Evolutionary conservation across 768 basidiomycete genomes (phyloP).

Genomic region (Rhodosporidiobolus odoratus): DNA sequence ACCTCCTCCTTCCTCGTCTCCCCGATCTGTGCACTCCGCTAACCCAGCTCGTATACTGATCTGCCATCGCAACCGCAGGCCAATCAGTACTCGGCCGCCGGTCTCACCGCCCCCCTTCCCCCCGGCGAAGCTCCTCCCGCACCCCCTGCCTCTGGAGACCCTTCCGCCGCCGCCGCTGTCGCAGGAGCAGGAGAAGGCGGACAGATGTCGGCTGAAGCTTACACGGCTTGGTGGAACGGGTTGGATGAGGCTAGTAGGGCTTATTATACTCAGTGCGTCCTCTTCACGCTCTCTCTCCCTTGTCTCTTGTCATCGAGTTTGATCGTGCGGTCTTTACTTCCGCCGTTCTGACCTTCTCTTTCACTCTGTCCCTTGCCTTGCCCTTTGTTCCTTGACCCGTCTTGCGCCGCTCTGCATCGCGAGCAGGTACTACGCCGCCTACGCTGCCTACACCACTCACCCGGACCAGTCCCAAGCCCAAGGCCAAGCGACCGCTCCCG

Average conservation of each 20-base stretch:
- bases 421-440: conserved; percentile 35
- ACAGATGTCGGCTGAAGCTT: conserved; percentile 28
- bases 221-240: conserved; percentile 33
- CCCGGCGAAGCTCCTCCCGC: conserved; percentile 32
- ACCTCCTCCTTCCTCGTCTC: neutral
- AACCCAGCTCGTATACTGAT: neutral
- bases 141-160: neutral
- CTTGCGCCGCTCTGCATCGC: no score
- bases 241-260: conserved; percentile 34
- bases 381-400: neutral
- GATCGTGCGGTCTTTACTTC: neutral
- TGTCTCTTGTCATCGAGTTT: neutral
- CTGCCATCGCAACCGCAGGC: neutral
- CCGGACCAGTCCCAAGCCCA: neutral
- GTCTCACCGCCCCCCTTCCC: conserved; percentile 37
- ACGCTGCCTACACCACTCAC: conserved; percentile 20
- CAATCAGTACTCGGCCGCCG: conserved; percentile 23
- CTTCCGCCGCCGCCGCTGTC: neutral
- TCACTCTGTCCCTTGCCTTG: neutral
- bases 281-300: neutral
- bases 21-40: neutral
- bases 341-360: no score
- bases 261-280: conserved; percentile 36
- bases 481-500: neutral
- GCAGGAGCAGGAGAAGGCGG: conserved; percentile 5